Conservation (phyloP, 2,329 filamentous ascomycete species). For the Hymenoscyphus occultus region DNA sequence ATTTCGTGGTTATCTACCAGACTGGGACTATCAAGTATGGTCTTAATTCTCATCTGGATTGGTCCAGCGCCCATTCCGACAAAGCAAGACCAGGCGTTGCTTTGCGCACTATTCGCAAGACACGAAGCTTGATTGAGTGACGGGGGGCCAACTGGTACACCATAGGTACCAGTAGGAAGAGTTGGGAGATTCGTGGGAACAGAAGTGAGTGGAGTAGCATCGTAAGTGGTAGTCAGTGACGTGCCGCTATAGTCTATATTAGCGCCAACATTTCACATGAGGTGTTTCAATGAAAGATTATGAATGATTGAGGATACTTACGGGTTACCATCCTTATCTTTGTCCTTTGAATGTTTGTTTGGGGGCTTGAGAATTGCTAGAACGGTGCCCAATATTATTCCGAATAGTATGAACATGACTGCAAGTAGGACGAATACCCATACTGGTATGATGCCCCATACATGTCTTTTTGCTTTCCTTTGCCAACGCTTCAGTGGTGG, state of each 20-base stretch:
- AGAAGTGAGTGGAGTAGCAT: constrained; percentile 50
- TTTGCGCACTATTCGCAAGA: constrained; percentile 52
- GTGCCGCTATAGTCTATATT: constrained; percentile 8
- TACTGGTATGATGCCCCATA: constrained; percentile 58
- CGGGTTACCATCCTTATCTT: constrained; percentile 6
- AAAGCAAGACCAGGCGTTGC: constrained; percentile 62
- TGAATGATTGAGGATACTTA: constrained; percentile 21
- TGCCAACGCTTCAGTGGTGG: constrained; percentile 50
- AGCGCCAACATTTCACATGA: not conserved
- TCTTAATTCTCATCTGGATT: constrained; percentile 24
- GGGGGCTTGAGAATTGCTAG: constrained; percentile 27
- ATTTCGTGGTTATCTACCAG: constrained; percentile 34
- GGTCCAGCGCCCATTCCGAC: constrained; percentile 37
- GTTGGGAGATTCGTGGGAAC: constrained; percentile 50
- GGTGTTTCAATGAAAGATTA: not conserved
- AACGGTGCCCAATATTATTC: constrained; percentile 52
- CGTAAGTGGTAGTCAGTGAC: constrained; percentile 41
- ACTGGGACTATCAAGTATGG: constrained; percentile 19
- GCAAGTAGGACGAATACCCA: constrained; percentile 57
- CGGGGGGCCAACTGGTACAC: constrained; percentile 50
- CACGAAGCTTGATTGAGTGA: constrained; percentile 53
- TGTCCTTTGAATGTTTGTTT: constrained; percentile 17
- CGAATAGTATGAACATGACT: constrained; percentile 54
- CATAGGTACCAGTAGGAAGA: constrained; percentile 54
- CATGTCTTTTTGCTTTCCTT: constrained; percentile 49